Percentiles rank a stretch among this genome's conserved stretches.
phyloP scores from a whole-genome alignment of 768 basidiomycete genomes.

The Podaxis sp. region DNA sequence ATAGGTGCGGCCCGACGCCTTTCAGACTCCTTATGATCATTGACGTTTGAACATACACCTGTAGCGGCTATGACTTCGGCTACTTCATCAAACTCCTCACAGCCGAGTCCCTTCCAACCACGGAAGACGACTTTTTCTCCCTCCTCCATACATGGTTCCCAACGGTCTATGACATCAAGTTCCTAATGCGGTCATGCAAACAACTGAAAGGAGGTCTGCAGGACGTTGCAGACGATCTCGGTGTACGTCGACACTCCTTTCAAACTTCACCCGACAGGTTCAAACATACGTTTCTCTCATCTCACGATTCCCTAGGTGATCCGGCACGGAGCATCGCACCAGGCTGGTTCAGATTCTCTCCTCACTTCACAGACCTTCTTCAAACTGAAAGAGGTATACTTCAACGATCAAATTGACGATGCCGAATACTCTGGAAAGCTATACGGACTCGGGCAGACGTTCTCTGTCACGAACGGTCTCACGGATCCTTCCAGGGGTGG shows the following conservation, averaged over 20 bases:
- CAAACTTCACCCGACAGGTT: not conserved
- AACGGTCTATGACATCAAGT: constrained; percentile 96
- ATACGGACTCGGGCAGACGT: constrained; percentile 82
- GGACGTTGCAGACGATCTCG: constrained; percentile 94
- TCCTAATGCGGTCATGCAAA: constrained; percentile 88
- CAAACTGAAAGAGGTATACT: constrained; percentile 92
- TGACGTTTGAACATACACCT: not conserved
- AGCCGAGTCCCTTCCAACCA: constrained; percentile 79
- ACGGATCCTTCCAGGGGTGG: constrained; percentile 67
- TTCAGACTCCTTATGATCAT: not conserved
- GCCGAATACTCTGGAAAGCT: constrained; percentile 79
- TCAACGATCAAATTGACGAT: constrained; percentile 87
- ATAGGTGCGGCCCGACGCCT: constrained; percentile 66
- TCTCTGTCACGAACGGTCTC: constrained; percentile 64
- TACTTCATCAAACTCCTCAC: constrained; percentile 96
- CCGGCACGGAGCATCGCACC: constrained; percentile 89
- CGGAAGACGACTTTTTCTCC: constrained; percentile 89
- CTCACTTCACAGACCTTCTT: constrained; percentile 94
- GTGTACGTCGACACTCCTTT: constrained; percentile 52
- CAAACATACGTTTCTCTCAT: not conserved
- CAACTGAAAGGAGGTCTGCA: constrained; percentile 87
- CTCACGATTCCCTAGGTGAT: constrained; percentile 54
- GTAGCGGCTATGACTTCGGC: constrained; percentile 97
- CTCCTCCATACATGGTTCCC: constrained; percentile 92
- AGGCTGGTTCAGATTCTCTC: constrained; percentile 96